Percentiles rank a stretch among this genome's conserved stretches.
These are phyloP conservation scores for Schizophyllum amplum DNA, from an alignment of 1,284 basidiomycete species.

Conservation along the genomic window DNA sequence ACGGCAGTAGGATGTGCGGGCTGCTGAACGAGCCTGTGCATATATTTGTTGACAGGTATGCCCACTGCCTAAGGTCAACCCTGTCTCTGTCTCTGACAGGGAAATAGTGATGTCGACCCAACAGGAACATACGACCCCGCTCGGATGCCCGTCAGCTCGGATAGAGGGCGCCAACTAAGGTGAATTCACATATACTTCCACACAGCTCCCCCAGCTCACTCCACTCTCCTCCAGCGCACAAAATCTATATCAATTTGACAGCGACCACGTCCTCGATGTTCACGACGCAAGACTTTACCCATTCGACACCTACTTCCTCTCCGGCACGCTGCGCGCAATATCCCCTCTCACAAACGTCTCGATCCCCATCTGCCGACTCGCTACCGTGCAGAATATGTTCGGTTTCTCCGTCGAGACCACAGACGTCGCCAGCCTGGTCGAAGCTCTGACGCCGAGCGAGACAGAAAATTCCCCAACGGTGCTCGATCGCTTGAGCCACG, in stretches of 20 bases:
- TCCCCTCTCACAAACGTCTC: conserved; percentile 25
- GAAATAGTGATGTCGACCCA: conserved; percentile 30
- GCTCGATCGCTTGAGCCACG: conserved; percentile 26
- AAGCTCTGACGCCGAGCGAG: background rate
- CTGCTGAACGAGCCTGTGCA: conserved; percentile 33
- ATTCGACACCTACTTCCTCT: conserved; percentile 47
- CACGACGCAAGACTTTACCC: conserved; percentile 47
- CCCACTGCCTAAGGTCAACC: conserved; percentile 1
- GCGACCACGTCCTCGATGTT: conserved; percentile 49
- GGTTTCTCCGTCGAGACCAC: conserved; percentile 36
- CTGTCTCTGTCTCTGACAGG: too few species aligned
- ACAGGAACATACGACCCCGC: conserved; percentile 37
- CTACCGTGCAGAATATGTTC: conserved; percentile 37
- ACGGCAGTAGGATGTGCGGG: conserved; percentile 39
- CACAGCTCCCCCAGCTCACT: background rate
- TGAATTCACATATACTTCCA: conserved; percentile 15
- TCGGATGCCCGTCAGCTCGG: conserved; percentile 32
- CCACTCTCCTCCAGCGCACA: conserved; percentile 32
- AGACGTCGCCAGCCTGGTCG: conserved; percentile 33
- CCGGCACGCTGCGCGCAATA: conserved; percentile 37
- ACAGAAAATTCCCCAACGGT: background rate
- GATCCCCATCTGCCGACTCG: conserved; percentile 34
- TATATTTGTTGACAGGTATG: conserved; percentile 46
- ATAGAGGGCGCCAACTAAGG: conserved; percentile 34
- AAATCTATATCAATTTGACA: conserved; percentile 49